These are phyloP conservation scores for Solanum sitiens DNA, from an alignment of 257 asterid genomes.

Conservation along the genomic window DNA sequence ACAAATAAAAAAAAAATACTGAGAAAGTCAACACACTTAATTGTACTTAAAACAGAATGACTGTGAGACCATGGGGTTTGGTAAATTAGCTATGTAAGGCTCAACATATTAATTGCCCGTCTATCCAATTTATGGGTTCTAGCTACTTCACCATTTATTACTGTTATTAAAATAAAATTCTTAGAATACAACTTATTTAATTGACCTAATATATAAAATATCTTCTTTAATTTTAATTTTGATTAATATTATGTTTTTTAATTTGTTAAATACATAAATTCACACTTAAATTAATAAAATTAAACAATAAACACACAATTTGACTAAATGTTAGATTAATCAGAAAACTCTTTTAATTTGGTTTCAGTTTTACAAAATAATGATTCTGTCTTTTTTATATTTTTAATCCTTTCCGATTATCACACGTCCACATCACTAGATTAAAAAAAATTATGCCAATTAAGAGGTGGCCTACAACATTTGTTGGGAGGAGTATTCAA, in stretches of 20 bases:
- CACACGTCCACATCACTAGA: background rate
- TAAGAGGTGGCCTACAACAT: background rate
- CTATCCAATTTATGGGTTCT: background rate
- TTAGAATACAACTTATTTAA: background rate
- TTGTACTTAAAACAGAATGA: background rate
- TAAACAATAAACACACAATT: no score
- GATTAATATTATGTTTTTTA: no score
- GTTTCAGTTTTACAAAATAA: background rate
- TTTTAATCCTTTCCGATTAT: background rate
- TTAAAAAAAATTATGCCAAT: background rate
- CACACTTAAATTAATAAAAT: accelerated
- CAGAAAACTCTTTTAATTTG: background rate
- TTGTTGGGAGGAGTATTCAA: background rate
- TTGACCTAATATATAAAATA: no score
- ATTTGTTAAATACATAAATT: no score
- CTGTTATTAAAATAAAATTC: background rate
- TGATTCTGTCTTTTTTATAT: background rate
- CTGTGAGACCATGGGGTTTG: background rate
- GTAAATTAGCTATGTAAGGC: background rate
- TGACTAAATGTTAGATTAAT: background rate
- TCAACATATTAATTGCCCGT: background rate
- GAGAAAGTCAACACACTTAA: background rate
- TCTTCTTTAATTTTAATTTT: no score
- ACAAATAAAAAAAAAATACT: no score
- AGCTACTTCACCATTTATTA: background rate